These are phyloP conservation scores for Astrocystis sublimbata DNA, from an alignment of 495 filamentous ascomycete genomes.

Conservation along the genomic window DNA sequence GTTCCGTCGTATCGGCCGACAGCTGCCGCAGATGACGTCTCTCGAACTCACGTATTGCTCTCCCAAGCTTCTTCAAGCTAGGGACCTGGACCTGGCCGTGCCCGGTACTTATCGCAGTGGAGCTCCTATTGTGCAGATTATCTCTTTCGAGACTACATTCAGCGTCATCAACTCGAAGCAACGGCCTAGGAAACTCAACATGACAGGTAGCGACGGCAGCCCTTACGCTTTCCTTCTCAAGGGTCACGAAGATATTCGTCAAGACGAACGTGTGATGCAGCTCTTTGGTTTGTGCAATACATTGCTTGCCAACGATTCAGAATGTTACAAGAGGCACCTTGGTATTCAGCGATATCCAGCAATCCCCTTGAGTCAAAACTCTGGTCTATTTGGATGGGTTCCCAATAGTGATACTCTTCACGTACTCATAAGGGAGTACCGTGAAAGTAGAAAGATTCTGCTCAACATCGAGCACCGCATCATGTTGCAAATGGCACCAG, in stretches of 20 bases:
- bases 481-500: slow-evolving; percentile 99
- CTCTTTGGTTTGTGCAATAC: slow-evolving; percentile 97
- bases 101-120: slow-evolving; percentile 92
- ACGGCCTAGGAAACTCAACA: slow-evolving; percentile 82
- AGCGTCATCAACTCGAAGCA: slow-evolving; percentile 97
- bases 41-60: slow-evolving; percentile 97
- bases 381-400: slow-evolving; percentile 95
- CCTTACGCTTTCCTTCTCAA: slow-evolving; percentile 87
- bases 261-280: slow-evolving; percentile 99
- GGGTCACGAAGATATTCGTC: slow-evolving; percentile 96
- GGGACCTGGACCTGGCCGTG: slow-evolving; percentile 84
- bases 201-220: slow-evolving; percentile 83
- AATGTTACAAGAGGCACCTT: slow-evolving; percentile 94
- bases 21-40: slow-evolving; percentile 85
- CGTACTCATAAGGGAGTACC: slow-evolving; percentile 93
- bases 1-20: slow-evolving; percentile 92
- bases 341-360: slow-evolving; percentile 94
- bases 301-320: slow-evolving; percentile 83
- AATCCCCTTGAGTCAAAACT: slow-evolving; percentile 93
- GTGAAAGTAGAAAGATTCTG: slow-evolving; percentile 92
- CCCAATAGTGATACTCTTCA: slow-evolving; percentile 96
- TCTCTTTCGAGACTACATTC: slow-evolving; percentile 83
- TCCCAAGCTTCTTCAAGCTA: slow-evolving; percentile 79
- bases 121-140: slow-evolving; percentile 80
- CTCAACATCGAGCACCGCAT: slow-evolving; percentile 99